These are phyloP conservation scores for Mortierella alpina DNA, from an alignment of 192 early-diverging fungal genomes.

Conservation along the genomic window DNA sequence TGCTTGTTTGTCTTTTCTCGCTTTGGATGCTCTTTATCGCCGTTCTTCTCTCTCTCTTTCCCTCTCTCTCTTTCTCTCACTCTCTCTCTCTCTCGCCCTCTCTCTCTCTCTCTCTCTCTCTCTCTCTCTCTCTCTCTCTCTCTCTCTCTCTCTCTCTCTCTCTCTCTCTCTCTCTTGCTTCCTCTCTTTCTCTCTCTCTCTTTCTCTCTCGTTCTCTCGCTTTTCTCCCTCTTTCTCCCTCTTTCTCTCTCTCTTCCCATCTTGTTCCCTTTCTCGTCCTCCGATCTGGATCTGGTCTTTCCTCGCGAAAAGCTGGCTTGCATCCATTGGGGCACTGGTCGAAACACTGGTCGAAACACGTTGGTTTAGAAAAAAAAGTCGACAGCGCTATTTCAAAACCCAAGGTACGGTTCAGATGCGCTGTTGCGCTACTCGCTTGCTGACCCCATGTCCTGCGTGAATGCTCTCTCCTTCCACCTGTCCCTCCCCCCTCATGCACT, in stretches of 20 bases:
- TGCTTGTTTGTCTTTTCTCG: slow-evolving; percentile 5
- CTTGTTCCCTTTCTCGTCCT: not conserved
- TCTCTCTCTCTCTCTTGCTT: not conserved
- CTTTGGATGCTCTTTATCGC: not conserved
- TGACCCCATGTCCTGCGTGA: too few species aligned
- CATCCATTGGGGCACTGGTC: too few species aligned
- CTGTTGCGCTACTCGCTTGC: too few species aligned
- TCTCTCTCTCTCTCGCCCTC: not conserved
- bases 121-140: not conserved
- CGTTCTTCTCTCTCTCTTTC: not conserved
- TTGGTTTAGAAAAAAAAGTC: too few species aligned
- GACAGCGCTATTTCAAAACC: too few species aligned
- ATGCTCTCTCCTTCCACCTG: too few species aligned
- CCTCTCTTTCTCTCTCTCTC: not conserved
- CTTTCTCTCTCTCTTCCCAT: not conserved
- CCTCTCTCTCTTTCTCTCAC: not conserved
- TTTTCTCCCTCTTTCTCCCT: not conserved
- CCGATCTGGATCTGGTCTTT: not conserved
- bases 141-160: not conserved
- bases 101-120: not conserved
- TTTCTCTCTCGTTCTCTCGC: not conserved
- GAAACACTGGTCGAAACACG: too few species aligned
- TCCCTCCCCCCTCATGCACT: too few species aligned
- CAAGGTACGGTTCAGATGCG: too few species aligned
- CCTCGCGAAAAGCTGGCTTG: too few species aligned